Base-by-base conservation (phyloP, 2,329 filamentous ascomycete species). In the Xylariaceae sp. region DNA sequence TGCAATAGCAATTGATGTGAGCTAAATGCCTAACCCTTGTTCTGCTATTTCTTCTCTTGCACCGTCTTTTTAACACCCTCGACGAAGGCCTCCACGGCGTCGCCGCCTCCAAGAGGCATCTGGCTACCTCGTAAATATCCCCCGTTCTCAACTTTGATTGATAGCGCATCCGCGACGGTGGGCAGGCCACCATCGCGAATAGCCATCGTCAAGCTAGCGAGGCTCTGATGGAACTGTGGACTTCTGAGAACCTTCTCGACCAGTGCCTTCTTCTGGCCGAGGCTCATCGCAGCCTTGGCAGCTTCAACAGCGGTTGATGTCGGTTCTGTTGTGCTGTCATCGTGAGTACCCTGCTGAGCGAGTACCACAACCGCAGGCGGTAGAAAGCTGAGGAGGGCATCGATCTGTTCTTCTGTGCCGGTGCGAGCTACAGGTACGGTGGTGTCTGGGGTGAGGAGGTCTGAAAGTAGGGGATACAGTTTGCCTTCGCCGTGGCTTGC, bases 31-130 rank as follows among this genome's bases (percentile, higher is more conserved):
- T 7, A 28, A 19, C 11, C 14, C 7, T 42, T 18, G 12, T 10
- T 3, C n/a, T 19, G 42, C 38, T 50, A 58, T 60, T 70, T 63
- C 63, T 78, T 71, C 52, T 87, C 81, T 72, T 89, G 80, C 1
- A 91, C 87, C 6, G 83, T 86, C 73, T 83, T 87, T 78, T 88
- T 94, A 44, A 97, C 86, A 3, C 93, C 94, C 50, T 95, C 83
- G 18, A 99, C 80, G 71, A 99, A 99, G 3, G 89, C 89, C 73
- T 95, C 87, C 1, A 99, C 86, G 12, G 93, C 93, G 62, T 94
- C 87, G 6, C 88, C 89, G 47, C 92, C 92, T 41, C 92, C 93
- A 42, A 97, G 72, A 2, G 93, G 92, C 75, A 97, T 86, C 46
- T 83, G 87, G 6, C 89, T 87, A 50, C 88, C 85, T 56, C 80